These are phyloP conservation scores for Hirsutella rhossiliensis DNA, from an alignment of 2,329 filamentous ascomycete genomes.

Conservation along the genomic window DNA sequence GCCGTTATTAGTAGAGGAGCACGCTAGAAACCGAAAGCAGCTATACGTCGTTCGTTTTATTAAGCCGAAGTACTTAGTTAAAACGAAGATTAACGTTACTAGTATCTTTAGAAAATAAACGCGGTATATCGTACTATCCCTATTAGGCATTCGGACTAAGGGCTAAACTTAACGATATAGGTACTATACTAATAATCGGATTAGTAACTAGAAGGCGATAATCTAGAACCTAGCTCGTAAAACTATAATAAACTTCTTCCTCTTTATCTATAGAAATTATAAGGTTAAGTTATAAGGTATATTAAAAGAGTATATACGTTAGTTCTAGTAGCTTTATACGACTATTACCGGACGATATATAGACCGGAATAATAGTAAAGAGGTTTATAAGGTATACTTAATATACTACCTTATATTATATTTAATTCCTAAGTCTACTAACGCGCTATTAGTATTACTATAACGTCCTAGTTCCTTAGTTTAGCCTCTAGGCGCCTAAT, in stretches of 20 bases:
- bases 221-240: too few species aligned
- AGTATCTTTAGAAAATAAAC: too few species aligned
- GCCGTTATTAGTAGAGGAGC: not conserved
- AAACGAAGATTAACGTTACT: too few species aligned
- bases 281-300: not conserved
- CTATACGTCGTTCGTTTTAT: not conserved
- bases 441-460: not conserved
- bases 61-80: not conserved
- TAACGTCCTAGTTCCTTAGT: not conserved
- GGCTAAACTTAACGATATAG: too few species aligned
- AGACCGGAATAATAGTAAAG: not conserved
- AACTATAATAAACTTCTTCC: not conserved
- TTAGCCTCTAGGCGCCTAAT: not conserved
- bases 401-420: not conserved
- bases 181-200: too few species aligned
- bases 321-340: not conserved
- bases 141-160: too few species aligned
- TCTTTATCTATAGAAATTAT: not conserved
- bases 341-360: not conserved
- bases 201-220: too few species aligned
- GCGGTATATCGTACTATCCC: too few species aligned
- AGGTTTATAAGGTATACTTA: not conserved
- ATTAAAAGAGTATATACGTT: not conserved
- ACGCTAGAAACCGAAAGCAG: not conserved
- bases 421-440: not conserved